A percentile compares a stretch with the other conserved stretches of the same genome.
Conservation (phyloP, 1,139 yeast species). For the Suhomyces chickasaworum region DNA sequence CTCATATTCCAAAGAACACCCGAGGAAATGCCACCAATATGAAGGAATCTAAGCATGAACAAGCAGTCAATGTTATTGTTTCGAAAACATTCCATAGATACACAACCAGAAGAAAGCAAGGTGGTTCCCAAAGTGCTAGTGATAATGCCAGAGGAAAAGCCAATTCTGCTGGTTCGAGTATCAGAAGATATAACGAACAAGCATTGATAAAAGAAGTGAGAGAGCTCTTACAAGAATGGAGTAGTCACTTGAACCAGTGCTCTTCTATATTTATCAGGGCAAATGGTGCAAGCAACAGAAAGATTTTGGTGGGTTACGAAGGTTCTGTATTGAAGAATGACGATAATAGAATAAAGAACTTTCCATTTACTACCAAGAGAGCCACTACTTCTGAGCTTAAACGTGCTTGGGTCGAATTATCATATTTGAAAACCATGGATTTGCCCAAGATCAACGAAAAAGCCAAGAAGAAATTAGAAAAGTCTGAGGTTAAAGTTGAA, state of each 20-base stretch:
- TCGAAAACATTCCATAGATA: conserved; percentile 93
- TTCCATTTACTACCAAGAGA: conserved; percentile 89
- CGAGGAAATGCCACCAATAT: conserved; percentile 55
- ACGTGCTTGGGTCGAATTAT: conserved; percentile 79
- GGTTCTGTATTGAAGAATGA: conserved; percentile 49
- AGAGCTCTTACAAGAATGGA: conserved; percentile 69
- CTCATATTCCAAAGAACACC: conserved; percentile 62
- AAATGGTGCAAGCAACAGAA: conserved; percentile 69
- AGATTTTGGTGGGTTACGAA: conserved; percentile 67
- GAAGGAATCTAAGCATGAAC: conserved; percentile 50
- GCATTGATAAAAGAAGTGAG: conserved; percentile 78
- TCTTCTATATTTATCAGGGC: conserved; percentile 81
- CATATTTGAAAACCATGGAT: conserved; percentile 59
- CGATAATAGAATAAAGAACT: conserved; percentile 61
- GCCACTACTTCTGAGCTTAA: conserved; percentile 84
- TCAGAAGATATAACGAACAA: conserved; percentile 87
- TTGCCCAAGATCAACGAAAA: conserved; percentile 51
- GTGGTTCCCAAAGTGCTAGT: conserved; percentile 93
- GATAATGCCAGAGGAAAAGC: conserved; percentile 95
- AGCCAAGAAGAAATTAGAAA: conserved; percentile 24
- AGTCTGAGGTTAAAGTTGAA: conserved; percentile 2
- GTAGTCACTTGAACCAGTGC: conserved; percentile 55
- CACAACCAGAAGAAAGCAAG: conserved; percentile 95
- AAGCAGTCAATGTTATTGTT: conserved; percentile 63
- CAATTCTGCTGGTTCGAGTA: conserved; percentile 90